Evolutionary conservation across 2,329 filamentous ascomycete genomes (phyloP).

Genomic region (Emergomyces pasteurianus): DNA sequence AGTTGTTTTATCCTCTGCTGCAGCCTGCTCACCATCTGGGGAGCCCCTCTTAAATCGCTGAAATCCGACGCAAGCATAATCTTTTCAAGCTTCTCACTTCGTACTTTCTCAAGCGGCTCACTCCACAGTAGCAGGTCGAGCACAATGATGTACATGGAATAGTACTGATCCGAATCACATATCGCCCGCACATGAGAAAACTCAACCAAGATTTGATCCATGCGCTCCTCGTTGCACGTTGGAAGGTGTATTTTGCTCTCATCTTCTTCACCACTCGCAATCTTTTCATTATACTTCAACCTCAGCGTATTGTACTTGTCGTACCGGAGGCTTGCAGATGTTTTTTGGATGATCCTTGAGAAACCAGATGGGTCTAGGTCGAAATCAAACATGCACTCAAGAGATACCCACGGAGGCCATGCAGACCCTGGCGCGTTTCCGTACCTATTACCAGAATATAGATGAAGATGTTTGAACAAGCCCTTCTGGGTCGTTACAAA

Average conservation of each 20-base stretch:
- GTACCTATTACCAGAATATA: conserved; percentile 91
- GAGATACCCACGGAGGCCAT: conserved; percentile 96
- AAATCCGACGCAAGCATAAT: conserved; percentile 99
- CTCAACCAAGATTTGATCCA: conserved; percentile 93
- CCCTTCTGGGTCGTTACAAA: conserved; percentile 93
- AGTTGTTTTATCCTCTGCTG: conserved; percentile 89
- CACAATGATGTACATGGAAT: conserved; percentile 95
- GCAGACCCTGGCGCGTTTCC: conserved; percentile 71
- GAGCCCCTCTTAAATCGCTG: conserved; percentile 85
- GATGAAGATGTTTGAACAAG: conserved; percentile 74
- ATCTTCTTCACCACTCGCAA: conserved; percentile 46
- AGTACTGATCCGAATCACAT: conserved; percentile 96
- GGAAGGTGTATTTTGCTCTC: conserved; percentile 37
- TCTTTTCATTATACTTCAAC: conserved; percentile 92
- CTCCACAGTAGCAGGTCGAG: conserved; percentile 91
- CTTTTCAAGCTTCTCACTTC: conserved; percentile 88
- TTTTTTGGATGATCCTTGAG: conserved; percentile 91
- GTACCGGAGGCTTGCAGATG: conserved; percentile 84
- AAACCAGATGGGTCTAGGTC: conserved; percentile 92
- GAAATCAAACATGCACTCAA: conserved; percentile 98
- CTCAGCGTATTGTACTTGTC: conserved; percentile 98
- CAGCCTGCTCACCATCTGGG: conserved; percentile 80
- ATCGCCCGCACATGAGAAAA: conserved; percentile 90
- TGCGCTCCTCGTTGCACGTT: conserved; percentile 52
- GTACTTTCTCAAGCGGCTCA: conserved; percentile 93